Base-by-base conservation (phyloP, 176 grass and related monocot species). In the Otatea glauca region DNA sequence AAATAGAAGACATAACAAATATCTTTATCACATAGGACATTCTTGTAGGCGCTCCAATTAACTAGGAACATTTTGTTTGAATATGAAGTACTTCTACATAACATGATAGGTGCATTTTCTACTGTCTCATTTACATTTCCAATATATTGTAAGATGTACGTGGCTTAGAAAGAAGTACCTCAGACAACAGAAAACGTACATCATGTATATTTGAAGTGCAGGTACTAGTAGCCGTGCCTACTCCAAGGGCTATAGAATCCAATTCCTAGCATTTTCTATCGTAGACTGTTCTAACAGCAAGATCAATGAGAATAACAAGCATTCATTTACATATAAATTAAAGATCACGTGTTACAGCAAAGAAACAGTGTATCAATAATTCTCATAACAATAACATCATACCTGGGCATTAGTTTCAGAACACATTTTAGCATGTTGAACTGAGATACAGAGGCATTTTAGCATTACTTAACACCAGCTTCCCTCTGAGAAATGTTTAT, bases 251-350 rank as follows among this genome's bases (percentile, higher is more conserved):
- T 51, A 25, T 13, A 61, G 25, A 75, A 50, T 78, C 44, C 34
- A 83, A 29, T 13, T 64, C 7, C 65, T 88, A 83, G 1, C 60
- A 27, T 68, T 60, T 42, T 34, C 7, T 81, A 74, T 45, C 23
- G 7, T 42, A 53, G 24, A 75, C 16, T 70, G 42, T 78, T 70
- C 65, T 61, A 85, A 78, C 27, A 85, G 68, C 80, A 48, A 79
- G 39, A 82, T 34, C 54, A 72, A 61, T 9, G 20, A 62, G 16
- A 72, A 72, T 60, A 37, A 29, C 41, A 82, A 60, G 7, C 53
- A 35, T 72, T 43, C 68, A 45, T 60, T 72, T 61, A 47, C 68
- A 82, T 7, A 61, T 61, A 61, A 45, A 32, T 59, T 59, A 38
- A 81, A 43, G 39, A 24, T 18, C 25, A 70, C 18, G 24, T 41